phyloP scores from a whole-genome alignment of 1,284 basidiomycete genomes.

The Pholiota adiposa region DNA sequence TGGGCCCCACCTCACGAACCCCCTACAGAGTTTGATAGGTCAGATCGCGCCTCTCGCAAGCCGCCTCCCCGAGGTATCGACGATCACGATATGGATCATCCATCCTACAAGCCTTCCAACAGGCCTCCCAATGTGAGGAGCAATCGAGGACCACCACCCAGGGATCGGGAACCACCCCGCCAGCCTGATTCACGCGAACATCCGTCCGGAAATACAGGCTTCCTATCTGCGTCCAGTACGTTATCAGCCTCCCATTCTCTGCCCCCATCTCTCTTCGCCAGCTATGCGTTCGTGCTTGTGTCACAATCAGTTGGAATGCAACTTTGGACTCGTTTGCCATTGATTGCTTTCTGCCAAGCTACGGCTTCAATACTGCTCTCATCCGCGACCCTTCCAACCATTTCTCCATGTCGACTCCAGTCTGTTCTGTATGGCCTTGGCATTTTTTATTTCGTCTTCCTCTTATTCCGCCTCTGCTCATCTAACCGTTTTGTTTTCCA shows the following conservation, averaged over 20 bases:
- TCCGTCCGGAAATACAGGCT: conserved; percentile 43
- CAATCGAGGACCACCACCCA: too few species aligned
- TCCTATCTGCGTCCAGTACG: conserved; percentile 71
- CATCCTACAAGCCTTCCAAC: conserved; percentile 27
- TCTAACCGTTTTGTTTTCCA: conserved; percentile 35
- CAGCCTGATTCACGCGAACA: conserved; percentile 34
- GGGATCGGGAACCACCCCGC: conserved; percentile 31
- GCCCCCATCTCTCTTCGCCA: conserved; percentile 30
- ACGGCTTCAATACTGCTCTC: conserved; percentile 31
- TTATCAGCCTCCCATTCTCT: conserved; percentile 59
- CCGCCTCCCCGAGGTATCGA: conserved; percentile 20
- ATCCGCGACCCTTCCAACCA: conserved; percentile 47
- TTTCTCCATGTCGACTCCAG: conserved; percentile 28
- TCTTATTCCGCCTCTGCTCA: conserved; percentile 37
- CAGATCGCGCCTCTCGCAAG: conserved; percentile 24
- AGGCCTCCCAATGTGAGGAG: conserved; percentile 27
- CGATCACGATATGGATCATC: conserved; percentile 21
- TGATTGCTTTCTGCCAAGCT: conserved; percentile 16
- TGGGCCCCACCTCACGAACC: conserved; percentile 25
- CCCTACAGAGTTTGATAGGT: conserved; percentile 19
- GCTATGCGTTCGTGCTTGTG: conserved; percentile 34
- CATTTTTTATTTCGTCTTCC: conserved; percentile 31
- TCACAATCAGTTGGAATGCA: conserved; percentile 54
- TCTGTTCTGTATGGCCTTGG: conserved; percentile 57
- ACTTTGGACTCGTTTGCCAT: conserved; percentile 47